Conservation (phyloP, 176 grass and related monocot genomes). For the Juncus inflexus region DNA sequence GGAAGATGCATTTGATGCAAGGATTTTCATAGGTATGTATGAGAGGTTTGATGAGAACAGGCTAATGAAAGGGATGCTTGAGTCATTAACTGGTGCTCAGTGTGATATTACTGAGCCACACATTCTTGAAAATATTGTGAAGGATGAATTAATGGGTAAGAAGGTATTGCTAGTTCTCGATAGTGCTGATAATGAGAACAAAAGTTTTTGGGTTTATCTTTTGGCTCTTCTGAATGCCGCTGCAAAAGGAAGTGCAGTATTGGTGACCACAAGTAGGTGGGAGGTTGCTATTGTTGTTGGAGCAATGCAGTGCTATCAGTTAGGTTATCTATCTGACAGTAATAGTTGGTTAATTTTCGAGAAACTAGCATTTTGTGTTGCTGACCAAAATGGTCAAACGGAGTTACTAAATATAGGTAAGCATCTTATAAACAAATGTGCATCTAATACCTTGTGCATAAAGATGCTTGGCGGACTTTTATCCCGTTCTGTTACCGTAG, state of each 20-base stretch:
- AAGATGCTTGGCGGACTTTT: slow-evolving; percentile 20
- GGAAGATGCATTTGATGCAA: slow-evolving; percentile 18
- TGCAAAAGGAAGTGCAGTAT: slow-evolving; percentile 12
- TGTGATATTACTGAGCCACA: neutral
- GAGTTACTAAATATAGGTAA: neutral
- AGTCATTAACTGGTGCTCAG: neutral
- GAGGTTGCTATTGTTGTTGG: neutral
- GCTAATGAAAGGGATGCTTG: slow-evolving; percentile 12
- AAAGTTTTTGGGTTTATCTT: neutral
- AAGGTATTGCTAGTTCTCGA: slow-evolving; percentile 28
- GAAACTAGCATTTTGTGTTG: neutral
- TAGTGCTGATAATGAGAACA: neutral
- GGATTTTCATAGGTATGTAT: slow-evolving; percentile 23
- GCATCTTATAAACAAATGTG: neutral
- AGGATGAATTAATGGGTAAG: neutral
- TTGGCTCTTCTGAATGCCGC: slow-evolving; percentile 2
- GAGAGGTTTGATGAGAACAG: neutral
- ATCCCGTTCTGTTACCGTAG: neutral
- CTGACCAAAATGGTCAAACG: neutral
- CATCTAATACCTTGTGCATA: neutral
- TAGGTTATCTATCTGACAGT: slow-evolving; percentile 6
- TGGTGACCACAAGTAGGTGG: slow-evolving; percentile 7
- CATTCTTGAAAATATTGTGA: slow-evolving; percentile 7
- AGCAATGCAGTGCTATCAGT: neutral
- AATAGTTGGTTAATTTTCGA: too few species aligned